Percentiles rank a stretch among this genome's conserved stretches.
These are phyloP conservation scores for Coemansia sp. DNA, from an alignment of 192 early-diverging fungal genomes.

Conservation along the genomic window DNA sequence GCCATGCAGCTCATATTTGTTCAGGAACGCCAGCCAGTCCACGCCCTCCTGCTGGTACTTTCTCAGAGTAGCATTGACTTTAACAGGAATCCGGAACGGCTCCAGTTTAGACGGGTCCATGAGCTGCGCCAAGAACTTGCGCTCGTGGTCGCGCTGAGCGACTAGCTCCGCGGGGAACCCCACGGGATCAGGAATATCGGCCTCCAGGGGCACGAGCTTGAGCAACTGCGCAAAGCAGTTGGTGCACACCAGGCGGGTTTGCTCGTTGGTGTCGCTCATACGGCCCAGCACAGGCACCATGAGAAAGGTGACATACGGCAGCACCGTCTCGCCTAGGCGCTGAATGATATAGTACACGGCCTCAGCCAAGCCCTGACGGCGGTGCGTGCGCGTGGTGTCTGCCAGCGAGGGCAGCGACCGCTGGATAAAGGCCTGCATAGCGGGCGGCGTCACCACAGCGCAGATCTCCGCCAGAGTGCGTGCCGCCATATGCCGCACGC, in stretches of 20 bases:
- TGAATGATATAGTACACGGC: conserved; percentile 80
- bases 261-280: conserved; percentile 95
- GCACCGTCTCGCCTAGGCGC: conserved; percentile 73
- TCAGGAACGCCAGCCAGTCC: conserved; percentile 97
- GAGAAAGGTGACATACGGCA: conserved; percentile 98
- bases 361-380: conserved; percentile 91
- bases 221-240: conserved; percentile 96
- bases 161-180: conserved; percentile 82
- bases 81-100: conserved; percentile 82
- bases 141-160: conserved; percentile 82
- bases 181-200: conserved; percentile 91
- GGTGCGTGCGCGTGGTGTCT: conserved; percentile 64
- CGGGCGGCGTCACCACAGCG: conserved; percentile 64
- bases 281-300: conserved; percentile 94
- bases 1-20: conserved; percentile 95
- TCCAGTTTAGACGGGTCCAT: conserved; percentile 88
- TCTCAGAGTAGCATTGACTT: conserved; percentile 91
- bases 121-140: conserved; percentile 92
- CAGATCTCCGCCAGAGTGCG: conserved; percentile 77
- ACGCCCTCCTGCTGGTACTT: conserved; percentile 99
- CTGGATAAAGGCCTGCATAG: conserved; percentile 84
- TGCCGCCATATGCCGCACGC: conserved; percentile 80
- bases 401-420: conserved; percentile 76
- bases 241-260: conserved; percentile 86
- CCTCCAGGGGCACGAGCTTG: conserved; percentile 93